Base-by-base conservation (phyloP, 2,329 filamentous ascomycete species). In the Epichloe coenophiala region DNA sequence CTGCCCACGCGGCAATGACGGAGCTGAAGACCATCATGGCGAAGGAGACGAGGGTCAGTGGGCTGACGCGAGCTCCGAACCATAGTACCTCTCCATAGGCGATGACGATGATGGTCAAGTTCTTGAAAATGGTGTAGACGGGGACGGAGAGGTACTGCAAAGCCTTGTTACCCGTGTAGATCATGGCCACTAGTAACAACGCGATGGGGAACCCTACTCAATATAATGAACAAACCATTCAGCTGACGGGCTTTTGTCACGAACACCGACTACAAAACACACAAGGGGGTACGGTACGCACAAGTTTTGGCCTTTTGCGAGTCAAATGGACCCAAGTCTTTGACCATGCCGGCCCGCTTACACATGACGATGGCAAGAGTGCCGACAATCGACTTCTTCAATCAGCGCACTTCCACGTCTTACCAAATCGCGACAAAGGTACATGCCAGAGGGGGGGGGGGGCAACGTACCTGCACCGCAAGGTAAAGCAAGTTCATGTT, bases 101-200 rank as follows among this genome's bases (percentile, higher is more conserved):
- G 63, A 97, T 98, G 58, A 97, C 82, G 62, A 97, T 97, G 68
- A 95, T 98, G 56, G 93, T 96, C 74, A 98, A 70, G 73, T 98
- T 98, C 79, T 98, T 98, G 79, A 98, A 98, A 67, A 98, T 98
- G 52, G 93, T 98, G 73, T 98, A 98, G 35, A 98, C 93, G 27
- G 93, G 93, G 49, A 98, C 95, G 36, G 90, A 96, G 54, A 98
- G 85, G 70, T 84, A 97, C 70, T 96, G 89, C 45, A 98, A 81
- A 19, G 93, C 89, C 74, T 96, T 96, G 63, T 88, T 93, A 62
- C 88, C 84, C 49, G 93, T 97, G 72, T 97, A 98, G 70, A 98
- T 97, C 93, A 97, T 98, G 65, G 89, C 91, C 64, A 97, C 91
- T 56, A 98, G 83, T 55, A 97, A 85, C 50, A 96, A 75, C 52